Base-by-base conservation (phyloP, 1,139 yeast species). In the Geotrichum klebahnii region DNA sequence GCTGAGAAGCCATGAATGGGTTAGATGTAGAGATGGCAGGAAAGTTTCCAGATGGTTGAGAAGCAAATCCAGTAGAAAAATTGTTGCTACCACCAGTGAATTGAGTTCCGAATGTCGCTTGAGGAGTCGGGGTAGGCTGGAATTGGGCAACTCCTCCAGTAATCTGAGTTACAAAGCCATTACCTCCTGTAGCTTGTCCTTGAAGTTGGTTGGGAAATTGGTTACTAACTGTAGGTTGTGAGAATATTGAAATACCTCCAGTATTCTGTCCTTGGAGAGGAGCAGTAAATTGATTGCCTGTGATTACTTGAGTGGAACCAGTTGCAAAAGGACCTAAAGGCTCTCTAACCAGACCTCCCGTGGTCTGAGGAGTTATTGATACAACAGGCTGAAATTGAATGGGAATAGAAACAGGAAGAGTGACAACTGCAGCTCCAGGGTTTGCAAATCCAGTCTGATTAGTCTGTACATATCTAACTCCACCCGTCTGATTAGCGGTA, bases 311-410 rank as follows among this genome's bases (percentile, higher is more conserved):
- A 4, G 69, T 66, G 39, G 66, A 67, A 1, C 74, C 70, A 19
- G 64, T 47, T 3, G 66, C 66, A 61, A 57, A 69, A 46, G 66
- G 71, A 16, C 62, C 71, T 52, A 61, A 57, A 43, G 64, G 67
- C 46, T 57, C 40, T 52, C 53, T 53, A 52, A 59, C 54, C 42
- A 57, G 66, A 1, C 72, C 71, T 29, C 74, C 73, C 3, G 72
- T 66, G 8, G 44, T 39, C 24, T 52, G 52, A 9, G 54, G 19
- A 12, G 46, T 34, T 28, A 46, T 43, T 2, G 48, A 22, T 6
- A 37, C 37, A n/a, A 40, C 49, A 3, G 53, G 47, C 33, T 49
- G 53, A 24, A 47, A 37, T n/a, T 47, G 50, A 36, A 47, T 42
- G 12, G 50, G 53, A 33, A 47, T 46, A 12, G 45, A 33, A 9